A percentile compares a stretch with the other conserved stretches of the same genome.
Conservation (phyloP, 2,329 filamentous ascomycete genomes). For the Epicoccum nigrum region DNA sequence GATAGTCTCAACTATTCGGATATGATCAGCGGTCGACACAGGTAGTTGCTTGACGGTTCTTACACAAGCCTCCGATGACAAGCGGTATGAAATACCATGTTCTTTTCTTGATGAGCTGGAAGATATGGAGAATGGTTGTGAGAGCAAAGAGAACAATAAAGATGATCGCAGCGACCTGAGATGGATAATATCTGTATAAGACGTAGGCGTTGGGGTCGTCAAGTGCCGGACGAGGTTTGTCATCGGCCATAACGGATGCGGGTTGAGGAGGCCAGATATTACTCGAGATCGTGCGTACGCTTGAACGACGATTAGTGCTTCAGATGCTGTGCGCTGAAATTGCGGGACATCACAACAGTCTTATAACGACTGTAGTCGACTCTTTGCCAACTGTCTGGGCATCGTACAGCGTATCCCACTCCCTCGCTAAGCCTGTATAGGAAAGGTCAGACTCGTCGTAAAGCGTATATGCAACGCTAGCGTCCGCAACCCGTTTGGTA, state of each 20-base stretch:
- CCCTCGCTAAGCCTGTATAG: background rate
- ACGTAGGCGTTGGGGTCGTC: constrained; percentile 18
- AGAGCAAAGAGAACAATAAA: constrained; percentile 56
- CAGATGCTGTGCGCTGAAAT: too few relatives aligned
- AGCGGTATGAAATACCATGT: constrained; percentile 61
- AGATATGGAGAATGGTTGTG: constrained; percentile 50
- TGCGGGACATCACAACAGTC: too few relatives aligned
- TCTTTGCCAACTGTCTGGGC: too few relatives aligned
- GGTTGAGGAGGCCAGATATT: background rate
- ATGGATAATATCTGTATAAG: constrained; percentile 51
- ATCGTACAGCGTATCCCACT: constrained; percentile 5
- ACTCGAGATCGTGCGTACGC: too few relatives aligned
- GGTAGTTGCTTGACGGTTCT: constrained; percentile 1
- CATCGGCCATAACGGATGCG: constrained; percentile 5
- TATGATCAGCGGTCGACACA: background rate
- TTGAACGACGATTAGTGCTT: too few relatives aligned
- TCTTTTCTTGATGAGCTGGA: constrained; percentile 49
- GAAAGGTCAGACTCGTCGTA: constrained; percentile 1
- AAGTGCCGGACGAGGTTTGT: constrained; percentile 18
- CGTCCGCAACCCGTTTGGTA: background rate
- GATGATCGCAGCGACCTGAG: constrained; percentile 53
- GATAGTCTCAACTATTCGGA: constrained; percentile 52
- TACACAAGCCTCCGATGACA: constrained; percentile 59
- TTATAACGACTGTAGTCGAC: background rate
- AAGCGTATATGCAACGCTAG: constrained; percentile 9